These are phyloP conservation scores for Pythium guiyangense DNA, from an alignment of 352 stramenopile species.

Conservation along the genomic window DNA sequence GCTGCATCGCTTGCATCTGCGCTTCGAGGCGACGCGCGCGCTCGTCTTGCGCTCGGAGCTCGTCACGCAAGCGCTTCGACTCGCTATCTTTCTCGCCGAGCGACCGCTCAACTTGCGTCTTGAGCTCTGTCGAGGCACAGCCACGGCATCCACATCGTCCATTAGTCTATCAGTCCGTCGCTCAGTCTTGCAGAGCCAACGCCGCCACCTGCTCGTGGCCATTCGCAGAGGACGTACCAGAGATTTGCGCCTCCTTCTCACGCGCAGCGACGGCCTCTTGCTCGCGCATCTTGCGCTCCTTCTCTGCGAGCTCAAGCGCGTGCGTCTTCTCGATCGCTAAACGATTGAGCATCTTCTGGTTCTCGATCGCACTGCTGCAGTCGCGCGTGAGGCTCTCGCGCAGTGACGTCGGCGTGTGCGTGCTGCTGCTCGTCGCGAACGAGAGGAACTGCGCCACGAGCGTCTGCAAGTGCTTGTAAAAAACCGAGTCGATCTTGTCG, in stretches of 20 bases:
- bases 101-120: constrained; percentile 57
- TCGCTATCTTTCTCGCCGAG: constrained; percentile 61
- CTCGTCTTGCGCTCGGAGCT: constrained; percentile 55
- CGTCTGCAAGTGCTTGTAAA: constrained; percentile 50
- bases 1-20: constrained; percentile 53
- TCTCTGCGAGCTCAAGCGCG: constrained; percentile 46
- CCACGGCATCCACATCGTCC: too few species aligned
- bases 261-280: constrained; percentile 38
- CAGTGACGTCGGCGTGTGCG: constrained; percentile 41
- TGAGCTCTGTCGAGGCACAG: constrained; percentile 26
- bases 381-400: constrained; percentile 57
- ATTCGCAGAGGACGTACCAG: constrained; percentile 17
- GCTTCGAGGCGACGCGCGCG: constrained; percentile 46
- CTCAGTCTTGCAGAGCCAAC: neutral
- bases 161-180: too few species aligned
- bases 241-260: constrained; percentile 65
- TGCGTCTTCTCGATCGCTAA: constrained; percentile 66
- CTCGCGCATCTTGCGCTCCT: constrained; percentile 57
- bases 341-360: constrained; percentile 69
- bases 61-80: constrained; percentile 57
- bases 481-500: constrained; percentile 58
- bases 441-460: constrained; percentile 57
- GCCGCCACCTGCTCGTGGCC: neutral
- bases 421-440: constrained; percentile 31
- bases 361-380: constrained; percentile 53